Evolutionary conservation across 1,284 basidiomycete species (phyloP), one percentile per base, ranked within the genome.

Genomic region (Papiliotrema flavescens): DNA sequence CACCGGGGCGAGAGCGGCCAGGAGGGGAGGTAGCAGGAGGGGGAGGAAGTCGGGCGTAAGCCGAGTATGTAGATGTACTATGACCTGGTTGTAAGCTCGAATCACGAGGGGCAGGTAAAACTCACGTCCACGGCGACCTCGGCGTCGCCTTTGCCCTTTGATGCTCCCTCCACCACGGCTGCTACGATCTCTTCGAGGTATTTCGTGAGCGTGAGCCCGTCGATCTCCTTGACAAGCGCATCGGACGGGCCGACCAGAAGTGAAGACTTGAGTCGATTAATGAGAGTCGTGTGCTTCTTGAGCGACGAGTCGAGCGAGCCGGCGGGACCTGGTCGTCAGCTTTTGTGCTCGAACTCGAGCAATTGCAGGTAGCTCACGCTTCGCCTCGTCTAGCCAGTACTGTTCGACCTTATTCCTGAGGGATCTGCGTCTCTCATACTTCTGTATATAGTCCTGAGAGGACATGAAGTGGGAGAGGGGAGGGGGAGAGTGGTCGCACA

Each of bases 131-230:
- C 88, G 6, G 92, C 92, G 53, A 87, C 88, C 82, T 91, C 89
- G 23, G 92, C 82, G 71, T 98, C 76, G 83, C 89, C 80, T 87
- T 70, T 93, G 74, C 92, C 94, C 59, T 87, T 84, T 11, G 78
- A 75, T 39, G 95, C 81, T 1, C 96, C 95, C 69, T 99, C 96
- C 0, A 90, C 79, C 0, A 87, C 80, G 1, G 92, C 93, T 13
- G 86, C 85, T 1, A 89, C 87, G 58, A 98, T 87, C 77, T 99
- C 96, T 66, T 97, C 94, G 50, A 95, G 81, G 72, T 99, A 98
- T 76, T 97, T 98, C 77, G 92, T 91, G 47, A 99, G 80, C 3
- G 90, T 87, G 45, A 99, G 82, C 0, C 85, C 82, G 57, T 90
- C 86, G 59, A 96, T 85, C 68, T 99, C 96, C 76, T 94, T 95